Conservation (phyloP, 1,284 basidiomycete genomes). For the Cryptococcus amylolentus region DNA sequence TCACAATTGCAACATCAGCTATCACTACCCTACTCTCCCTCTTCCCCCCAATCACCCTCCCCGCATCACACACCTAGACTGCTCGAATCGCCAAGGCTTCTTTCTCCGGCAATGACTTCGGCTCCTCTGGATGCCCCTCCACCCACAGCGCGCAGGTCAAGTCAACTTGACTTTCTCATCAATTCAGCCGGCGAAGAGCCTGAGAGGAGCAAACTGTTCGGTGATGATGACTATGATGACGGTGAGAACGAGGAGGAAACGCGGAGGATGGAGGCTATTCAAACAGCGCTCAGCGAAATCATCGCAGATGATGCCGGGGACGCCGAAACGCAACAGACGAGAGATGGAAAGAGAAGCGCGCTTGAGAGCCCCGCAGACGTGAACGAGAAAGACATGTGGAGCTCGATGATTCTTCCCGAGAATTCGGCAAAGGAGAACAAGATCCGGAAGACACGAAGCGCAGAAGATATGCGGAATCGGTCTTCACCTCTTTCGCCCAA, state of each 20-base stretch:
- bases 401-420: slow-evolving; percentile 23
- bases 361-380: neutral
- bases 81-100: neutral
- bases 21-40: neutral
- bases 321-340: slow-evolving; percentile 24
- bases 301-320: slow-evolving; percentile 70
- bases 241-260: slow-evolving; percentile 53
- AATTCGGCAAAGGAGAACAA: slow-evolving; percentile 1
- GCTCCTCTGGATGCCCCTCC: slow-evolving; percentile 11
- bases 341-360: neutral
- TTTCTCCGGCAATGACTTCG: neutral
- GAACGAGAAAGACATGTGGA: slow-evolving; percentile 9
- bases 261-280: slow-evolving; percentile 85
- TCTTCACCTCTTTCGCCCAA: slow-evolving; percentile 11
- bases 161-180: slow-evolving; percentile 44
- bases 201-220: slow-evolving; percentile 51
- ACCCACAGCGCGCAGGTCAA: slow-evolving; percentile 16
- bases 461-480: slow-evolving; percentile 30
- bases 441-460: slow-evolving; percentile 30
- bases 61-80: neutral
- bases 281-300: slow-evolving; percentile 88
- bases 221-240: slow-evolving; percentile 24
- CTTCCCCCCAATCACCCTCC: neutral
- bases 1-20: neutral
- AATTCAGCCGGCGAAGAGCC: slow-evolving; percentile 51